Conservation (phyloP, 768 basidiomycete genomes). For the Thelephora ganbajun region DNA sequence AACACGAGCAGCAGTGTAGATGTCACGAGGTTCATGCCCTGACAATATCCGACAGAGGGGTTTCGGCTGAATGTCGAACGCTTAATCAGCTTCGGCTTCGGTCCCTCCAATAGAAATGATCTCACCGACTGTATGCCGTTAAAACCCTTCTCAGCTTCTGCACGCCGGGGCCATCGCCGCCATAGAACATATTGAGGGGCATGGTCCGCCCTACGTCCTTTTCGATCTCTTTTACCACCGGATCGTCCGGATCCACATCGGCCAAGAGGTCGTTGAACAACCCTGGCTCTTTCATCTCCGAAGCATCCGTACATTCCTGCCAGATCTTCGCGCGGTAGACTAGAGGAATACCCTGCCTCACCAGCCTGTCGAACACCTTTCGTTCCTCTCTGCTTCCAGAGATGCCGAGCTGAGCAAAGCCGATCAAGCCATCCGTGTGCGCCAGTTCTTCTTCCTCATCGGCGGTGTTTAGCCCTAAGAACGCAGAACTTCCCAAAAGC, state of each 20-base stretch:
- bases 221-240: constrained; percentile 73
- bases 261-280: constrained; percentile 75
- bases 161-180: constrained; percentile 90
- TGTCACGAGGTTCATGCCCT: constrained; percentile 91
- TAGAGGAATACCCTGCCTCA: constrained; percentile 81
- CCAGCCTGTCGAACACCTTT: constrained; percentile 64
- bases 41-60: constrained; percentile 85
- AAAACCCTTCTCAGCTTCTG: constrained; percentile 83
- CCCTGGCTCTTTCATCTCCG: constrained; percentile 88
- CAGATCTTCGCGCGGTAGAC: constrained; percentile 80
- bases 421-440: constrained; percentile 79
- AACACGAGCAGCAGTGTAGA: constrained; percentile 89
- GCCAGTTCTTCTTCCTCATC: constrained; percentile 60
- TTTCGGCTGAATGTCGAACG: constrained; percentile 51
- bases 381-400: constrained; percentile 59
- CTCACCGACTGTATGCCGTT: constrained; percentile 84
- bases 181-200: constrained; percentile 94
- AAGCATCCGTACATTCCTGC: constrained; percentile 86
- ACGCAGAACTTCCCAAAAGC: constrained; percentile 37
- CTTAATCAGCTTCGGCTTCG: background rate
- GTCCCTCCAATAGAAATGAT: constrained; percentile 1
- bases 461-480: constrained; percentile 53
- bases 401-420: constrained; percentile 78
- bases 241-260: constrained; percentile 27
- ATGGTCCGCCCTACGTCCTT: constrained; percentile 89